phyloP scores from a whole-genome alignment of 1,284 basidiomycete species.

The Microbotryum intermedium region DNA sequence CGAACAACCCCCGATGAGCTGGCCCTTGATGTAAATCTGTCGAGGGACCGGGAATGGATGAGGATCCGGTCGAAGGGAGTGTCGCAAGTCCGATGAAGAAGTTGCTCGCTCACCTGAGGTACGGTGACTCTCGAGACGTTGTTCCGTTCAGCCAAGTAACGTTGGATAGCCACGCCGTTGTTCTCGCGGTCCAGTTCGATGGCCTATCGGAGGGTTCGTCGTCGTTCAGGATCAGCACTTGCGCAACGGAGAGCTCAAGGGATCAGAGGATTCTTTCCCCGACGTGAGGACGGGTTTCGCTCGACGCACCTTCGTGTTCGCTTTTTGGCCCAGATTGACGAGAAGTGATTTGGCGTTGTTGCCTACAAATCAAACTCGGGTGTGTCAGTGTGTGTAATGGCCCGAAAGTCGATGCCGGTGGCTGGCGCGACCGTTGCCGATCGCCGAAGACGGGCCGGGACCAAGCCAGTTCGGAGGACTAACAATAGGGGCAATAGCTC shows the following conservation, averaged over 20 bases:
- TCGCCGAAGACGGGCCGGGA: too few relatives aligned
- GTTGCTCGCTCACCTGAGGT: conserved; percentile 17
- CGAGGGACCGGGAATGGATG: too few relatives aligned
- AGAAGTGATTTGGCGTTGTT: conserved; percentile 13
- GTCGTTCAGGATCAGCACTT: not conserved
- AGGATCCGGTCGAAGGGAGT: not conserved
- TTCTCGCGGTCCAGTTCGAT: conserved; percentile 20
- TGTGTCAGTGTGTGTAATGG: too few relatives aligned
- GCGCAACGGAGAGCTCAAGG: not conserved
- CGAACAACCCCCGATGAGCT: conserved; percentile 22
- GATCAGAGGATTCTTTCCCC: not conserved
- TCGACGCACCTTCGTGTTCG: conserved; percentile 11
- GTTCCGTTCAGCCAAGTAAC: conserved; percentile 14
- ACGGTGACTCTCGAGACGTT: conserved; percentile 18
- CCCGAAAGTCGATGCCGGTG: too few relatives aligned
- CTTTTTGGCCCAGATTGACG: not conserved
- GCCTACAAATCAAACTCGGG: not conserved
- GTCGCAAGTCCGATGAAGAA: not conserved
- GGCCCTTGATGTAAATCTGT: conserved; percentile 26
- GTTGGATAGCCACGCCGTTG: conserved; percentile 20
- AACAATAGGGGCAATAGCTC: conserved; percentile 27
- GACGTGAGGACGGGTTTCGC: too few relatives aligned
- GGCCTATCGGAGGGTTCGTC: not conserved
- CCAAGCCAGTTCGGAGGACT: too few relatives aligned
- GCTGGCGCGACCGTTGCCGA: too few relatives aligned